Conservation (phyloP, 31 red algal genomes). For the Pterothamnion heteromorphum region DNA sequence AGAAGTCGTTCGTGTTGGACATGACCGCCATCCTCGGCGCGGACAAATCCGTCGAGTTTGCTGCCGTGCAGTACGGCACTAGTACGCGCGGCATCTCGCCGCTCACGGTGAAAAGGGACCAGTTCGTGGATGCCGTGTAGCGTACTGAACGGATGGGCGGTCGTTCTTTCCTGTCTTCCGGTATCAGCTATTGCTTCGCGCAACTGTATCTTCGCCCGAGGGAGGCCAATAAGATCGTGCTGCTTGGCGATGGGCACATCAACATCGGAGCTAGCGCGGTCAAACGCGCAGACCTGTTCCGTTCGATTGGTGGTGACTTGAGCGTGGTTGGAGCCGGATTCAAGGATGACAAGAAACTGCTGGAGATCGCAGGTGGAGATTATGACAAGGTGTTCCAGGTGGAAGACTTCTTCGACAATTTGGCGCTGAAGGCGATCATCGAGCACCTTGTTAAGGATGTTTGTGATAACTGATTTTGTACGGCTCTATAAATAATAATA, state of each 20-base stretch:
- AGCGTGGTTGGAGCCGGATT: neutral
- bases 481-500: too few relatives aligned
- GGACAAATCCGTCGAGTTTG: neutral
- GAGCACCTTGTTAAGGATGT: neutral
- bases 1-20: neutral
- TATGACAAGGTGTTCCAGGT: neutral
- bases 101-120: neutral
- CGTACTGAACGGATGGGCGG: too few relatives aligned
- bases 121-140: neutral
- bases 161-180: too few relatives aligned
- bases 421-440: neutral
- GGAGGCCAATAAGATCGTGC: neutral
- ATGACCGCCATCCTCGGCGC: neutral
- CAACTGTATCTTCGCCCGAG: neutral
- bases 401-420: neutral
- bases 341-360: neutral
- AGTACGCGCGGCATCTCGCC: neutral
- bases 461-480: too few relatives aligned
- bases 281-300: neutral
- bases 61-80: neutral
- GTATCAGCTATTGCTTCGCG: too few relatives aligned
- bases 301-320: neutral
- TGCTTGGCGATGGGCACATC: neutral
- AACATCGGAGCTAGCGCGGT: neutral
- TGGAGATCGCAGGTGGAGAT: neutral